Percentiles rank a stretch among this genome's conserved stretches.
Conservation (phyloP, 2,329 filamentous ascomycete genomes). For the Neonectria hederae region DNA sequence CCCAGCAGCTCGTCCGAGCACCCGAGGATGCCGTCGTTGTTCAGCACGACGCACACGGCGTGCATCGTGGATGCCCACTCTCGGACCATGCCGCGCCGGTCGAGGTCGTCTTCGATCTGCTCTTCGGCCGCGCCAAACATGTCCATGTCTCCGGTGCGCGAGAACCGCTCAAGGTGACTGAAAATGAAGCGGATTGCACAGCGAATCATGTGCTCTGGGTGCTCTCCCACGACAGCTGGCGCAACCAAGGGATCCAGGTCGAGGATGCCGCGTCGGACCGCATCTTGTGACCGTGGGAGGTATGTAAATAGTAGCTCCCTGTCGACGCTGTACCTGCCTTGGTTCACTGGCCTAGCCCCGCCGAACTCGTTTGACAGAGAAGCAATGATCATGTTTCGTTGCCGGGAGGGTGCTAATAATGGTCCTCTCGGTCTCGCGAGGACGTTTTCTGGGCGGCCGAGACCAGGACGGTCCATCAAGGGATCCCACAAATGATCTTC, state of each 20-base stretch:
- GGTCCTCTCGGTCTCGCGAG: neutral
- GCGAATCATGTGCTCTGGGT: conserved; percentile 18
- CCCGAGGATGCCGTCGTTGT: conserved; percentile 40
- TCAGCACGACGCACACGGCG: conserved; percentile 42
- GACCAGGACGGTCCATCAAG: neutral
- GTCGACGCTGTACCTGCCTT: conserved; percentile 23
- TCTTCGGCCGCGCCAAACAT: conserved; percentile 30
- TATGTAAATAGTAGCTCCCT: conserved; percentile 15
- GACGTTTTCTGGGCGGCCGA: neutral
- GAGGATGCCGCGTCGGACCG: conserved; percentile 24
- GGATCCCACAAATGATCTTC: neutral
- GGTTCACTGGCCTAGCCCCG: neutral
- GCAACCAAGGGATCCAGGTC: conserved; percentile 27
- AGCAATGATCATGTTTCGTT: neutral
- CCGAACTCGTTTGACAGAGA: neutral
- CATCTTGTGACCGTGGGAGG: conserved; percentile 28
- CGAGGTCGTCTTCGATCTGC: conserved; percentile 19
- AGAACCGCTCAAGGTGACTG: conserved; percentile 26
- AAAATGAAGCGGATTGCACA: conserved; percentile 34
- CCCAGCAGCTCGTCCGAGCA: conserved; percentile 40
- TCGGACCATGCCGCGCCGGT: conserved; percentile 6
- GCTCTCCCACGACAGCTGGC: neutral
- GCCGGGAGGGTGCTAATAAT: neutral
- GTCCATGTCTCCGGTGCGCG: conserved; percentile 21
- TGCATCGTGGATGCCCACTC: conserved; percentile 31